These are phyloP conservation scores for Fraxinus quadrangulata DNA, from an alignment of 257 asterid genomes.

Conservation along the genomic window DNA sequence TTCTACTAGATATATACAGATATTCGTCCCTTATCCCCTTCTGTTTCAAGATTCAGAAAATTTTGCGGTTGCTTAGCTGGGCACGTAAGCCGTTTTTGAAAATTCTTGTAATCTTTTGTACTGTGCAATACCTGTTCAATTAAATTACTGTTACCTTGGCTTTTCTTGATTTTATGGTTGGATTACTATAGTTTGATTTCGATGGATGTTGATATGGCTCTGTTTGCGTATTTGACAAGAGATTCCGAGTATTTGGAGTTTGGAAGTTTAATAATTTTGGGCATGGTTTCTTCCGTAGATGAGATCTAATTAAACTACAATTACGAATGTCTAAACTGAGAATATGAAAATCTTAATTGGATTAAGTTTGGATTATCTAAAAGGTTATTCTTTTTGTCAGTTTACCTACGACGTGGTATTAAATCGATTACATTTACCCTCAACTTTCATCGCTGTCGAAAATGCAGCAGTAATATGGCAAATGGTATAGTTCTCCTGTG, in stretches of 20 bases:
- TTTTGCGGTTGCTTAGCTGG: background rate
- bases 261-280: slow-evolving; percentile 6
- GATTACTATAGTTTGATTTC: background rate
- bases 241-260: slow-evolving; percentile 7
- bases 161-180: background rate
- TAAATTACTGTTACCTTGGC: background rate
- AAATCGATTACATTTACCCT: background rate
- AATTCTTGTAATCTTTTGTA: background rate
- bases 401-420: background rate
- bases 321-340: background rate
- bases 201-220: background rate
- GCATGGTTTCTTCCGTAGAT: background rate
- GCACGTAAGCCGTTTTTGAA: background rate
- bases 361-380: background rate
- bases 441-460: background rate
- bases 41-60: background rate
- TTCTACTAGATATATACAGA: slow-evolving; percentile 8
- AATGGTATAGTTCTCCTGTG: background rate
- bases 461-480: background rate
- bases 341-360: background rate
- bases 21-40: slow-evolving; percentile 8
- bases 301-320: background rate
- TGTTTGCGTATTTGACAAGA: background rate
- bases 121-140: background rate
- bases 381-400: background rate